Conservation (phyloP, 805 yeast genomes). For the Cyberlindnera sargentensis region DNA sequence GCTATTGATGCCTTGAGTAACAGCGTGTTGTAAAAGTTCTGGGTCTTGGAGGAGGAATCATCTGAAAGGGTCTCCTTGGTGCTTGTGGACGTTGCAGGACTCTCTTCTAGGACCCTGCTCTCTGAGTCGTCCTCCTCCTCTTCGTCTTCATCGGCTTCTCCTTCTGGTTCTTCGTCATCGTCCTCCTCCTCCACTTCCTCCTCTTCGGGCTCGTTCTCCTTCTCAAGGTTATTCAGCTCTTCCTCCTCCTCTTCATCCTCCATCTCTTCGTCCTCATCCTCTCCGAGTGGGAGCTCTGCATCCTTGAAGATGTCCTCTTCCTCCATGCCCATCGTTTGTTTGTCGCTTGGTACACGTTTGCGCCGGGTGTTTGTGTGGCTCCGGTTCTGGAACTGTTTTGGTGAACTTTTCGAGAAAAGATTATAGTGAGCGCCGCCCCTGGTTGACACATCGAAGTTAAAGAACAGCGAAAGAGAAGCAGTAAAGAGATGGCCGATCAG, state of each 20-base stretch:
- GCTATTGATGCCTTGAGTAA: slow-evolving; percentile 42
- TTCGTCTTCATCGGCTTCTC: slow-evolving; percentile 5
- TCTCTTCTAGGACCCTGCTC: slow-evolving; percentile 1
- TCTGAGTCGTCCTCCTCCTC: slow-evolving; percentile 3
- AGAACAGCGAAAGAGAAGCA: too few relatives aligned
- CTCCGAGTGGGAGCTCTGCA: slow-evolving; percentile 16
- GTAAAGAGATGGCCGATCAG: not conserved
- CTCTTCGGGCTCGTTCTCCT: slow-evolving; percentile 20
- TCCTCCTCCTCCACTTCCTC: slow-evolving; percentile 24
- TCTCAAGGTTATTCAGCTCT: slow-evolving; percentile 22
- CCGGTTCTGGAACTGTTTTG: too few relatives aligned
- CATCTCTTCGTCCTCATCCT: slow-evolving; percentile 23
- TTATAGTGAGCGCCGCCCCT: too few relatives aligned
- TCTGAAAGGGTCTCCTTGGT: not conserved
- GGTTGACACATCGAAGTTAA: too few relatives aligned
- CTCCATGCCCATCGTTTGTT: slow-evolving; percentile 2
- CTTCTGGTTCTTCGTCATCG: slow-evolving; percentile 12
- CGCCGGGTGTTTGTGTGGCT: too few relatives aligned
- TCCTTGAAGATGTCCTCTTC: slow-evolving; percentile 22
- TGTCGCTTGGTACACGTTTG: too few relatives aligned
- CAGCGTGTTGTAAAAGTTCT: slow-evolving; percentile 26
- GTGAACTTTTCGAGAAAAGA: too few relatives aligned
- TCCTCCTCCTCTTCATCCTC: slow-evolving; percentile 23
- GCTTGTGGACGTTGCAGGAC: not conserved
- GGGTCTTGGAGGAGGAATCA: not conserved